These are phyloP conservation scores for Chaetoscypha palmicola DNA, from an alignment of 2,329 filamentous ascomycete species.

Conservation along the genomic window DNA sequence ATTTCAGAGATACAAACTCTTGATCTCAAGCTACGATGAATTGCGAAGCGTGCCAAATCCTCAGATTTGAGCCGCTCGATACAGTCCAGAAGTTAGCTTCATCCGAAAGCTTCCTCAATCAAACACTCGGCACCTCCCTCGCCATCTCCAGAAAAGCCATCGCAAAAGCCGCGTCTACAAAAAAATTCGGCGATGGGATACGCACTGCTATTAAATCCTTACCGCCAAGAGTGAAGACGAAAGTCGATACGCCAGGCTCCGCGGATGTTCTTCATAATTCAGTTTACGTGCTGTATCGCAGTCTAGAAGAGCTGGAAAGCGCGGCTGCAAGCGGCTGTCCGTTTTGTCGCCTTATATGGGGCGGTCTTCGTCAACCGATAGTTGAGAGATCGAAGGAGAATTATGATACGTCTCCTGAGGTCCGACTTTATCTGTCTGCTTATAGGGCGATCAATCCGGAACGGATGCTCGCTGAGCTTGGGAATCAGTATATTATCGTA, in stretches of 20 bases:
- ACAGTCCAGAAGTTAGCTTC: neutral
- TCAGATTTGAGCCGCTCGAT: neutral
- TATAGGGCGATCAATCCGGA: neutral
- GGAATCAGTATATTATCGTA: neutral
- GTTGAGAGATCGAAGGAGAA: neutral
- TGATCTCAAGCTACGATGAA: neutral
- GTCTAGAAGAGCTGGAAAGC: neutral
- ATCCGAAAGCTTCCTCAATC: neutral
- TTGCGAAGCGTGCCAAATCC: neutral
- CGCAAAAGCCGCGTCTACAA: neutral
- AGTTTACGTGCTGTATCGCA: neutral
- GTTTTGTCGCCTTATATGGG: neutral
- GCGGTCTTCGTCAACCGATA: neutral
- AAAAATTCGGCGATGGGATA: neutral
- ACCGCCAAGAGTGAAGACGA: neutral
- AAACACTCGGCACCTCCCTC: neutral
- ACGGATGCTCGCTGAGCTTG: neutral
- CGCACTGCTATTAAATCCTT: neutral
- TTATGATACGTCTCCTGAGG: neutral
- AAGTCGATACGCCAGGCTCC: neutral
- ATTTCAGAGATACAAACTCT: neutral
- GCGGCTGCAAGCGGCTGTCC: neutral
- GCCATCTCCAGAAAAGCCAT: neutral
- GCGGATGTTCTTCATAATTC: neutral
- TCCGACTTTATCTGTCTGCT: neutral